Evolutionary conservation across 148 eudicot species (phyloP), one percentile per base, ranked within the genome.

Genomic region (Silene conica): DNA sequence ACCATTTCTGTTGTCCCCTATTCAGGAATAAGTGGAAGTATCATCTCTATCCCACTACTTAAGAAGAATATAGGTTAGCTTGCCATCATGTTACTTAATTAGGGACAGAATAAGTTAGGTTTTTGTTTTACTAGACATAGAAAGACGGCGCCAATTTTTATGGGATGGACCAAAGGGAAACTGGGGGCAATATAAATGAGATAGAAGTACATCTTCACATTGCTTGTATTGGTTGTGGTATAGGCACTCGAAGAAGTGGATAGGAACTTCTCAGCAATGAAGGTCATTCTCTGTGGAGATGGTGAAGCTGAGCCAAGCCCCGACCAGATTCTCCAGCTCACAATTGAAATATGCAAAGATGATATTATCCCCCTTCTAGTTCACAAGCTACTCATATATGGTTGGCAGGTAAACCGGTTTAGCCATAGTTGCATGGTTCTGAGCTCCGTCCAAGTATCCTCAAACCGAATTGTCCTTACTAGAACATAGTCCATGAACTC

Each of bases 161-260:
- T 48, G 4, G 54, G 13, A 48, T 48, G 8, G 54, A 12, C 16
- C 54, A 48, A 48, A 48, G 8, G 3, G 54, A 8, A 11, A 48
- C 12, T 48, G 54, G 9, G 54, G 54, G 16, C 16, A 48, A 14
- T 48, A 48, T 48, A 48, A 48, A 48, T 48, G 54, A 8, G 54
- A 14, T 10, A 12, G 13, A 3, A 48, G 54, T 48, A 48, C 16
- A 54, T 19, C 34, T 63, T 63, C 67, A 19, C 23, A 21, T n/a
- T 25, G 72, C 41, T 71, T 70, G n/a, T 57, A 58, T 67, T 56
- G 63, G 31, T 54, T 58, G 16, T 46, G 34, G 20, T 78, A 62
- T 81, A 95, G 99, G 97, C 94, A 23, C 64, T 95, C 76, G 97
- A 95, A 83, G 99, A 95, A 79, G 96, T 95, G 57, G 99, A 90